Evolutionary conservation across 2,329 filamentous ascomycete genomes (phyloP).

Genomic region (Aspergillus sclerotialis): DNA sequence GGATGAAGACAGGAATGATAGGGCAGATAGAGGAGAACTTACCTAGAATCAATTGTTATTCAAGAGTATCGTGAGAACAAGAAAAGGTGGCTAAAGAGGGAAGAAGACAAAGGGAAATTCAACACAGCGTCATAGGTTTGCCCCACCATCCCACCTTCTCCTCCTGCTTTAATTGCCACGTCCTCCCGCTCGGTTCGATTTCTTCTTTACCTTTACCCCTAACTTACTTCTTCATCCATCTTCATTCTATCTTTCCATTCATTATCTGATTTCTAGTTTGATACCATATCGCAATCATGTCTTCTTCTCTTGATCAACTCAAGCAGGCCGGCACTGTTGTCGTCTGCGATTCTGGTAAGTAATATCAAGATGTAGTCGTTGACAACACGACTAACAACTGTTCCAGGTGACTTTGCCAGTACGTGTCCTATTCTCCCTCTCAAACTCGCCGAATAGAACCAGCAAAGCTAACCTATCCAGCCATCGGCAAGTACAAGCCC

Average conservation of each 20-base stretch:
- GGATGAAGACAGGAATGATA: background rate
- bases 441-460: slow-evolving; percentile 1
- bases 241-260: slow-evolving; percentile 7
- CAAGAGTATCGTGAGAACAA: background rate
- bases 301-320: slow-evolving; percentile 89
- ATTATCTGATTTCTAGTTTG: too few species aligned
- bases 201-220: slow-evolving; percentile 9
- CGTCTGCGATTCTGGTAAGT: slow-evolving; percentile 95
- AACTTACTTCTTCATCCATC: slow-evolving; percentile 7
- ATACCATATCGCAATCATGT: slow-evolving; percentile 56
- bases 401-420: slow-evolving; percentile 68
- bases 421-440: slow-evolving; percentile 36
- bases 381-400: slow-evolving; percentile 22
- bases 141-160: slow-evolving; percentile 15
- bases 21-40: background rate
- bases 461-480: slow-evolving; percentile 38
- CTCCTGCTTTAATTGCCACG: slow-evolving; percentile 8
- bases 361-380: slow-evolving; percentile 35
- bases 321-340: slow-evolving; percentile 96
- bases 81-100: background rate
- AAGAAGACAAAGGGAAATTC: slow-evolving; percentile 1
- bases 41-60: too few species aligned
- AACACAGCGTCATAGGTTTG: slow-evolving; percentile 15
- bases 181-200: slow-evolving; percentile 15
- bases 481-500: slow-evolving; percentile 99